Evolutionary conservation across 768 basidiomycete genomes (phyloP), one percentile per base, ranked within the genome.

Genomic region (Lanmaoa rubissima): DNA sequence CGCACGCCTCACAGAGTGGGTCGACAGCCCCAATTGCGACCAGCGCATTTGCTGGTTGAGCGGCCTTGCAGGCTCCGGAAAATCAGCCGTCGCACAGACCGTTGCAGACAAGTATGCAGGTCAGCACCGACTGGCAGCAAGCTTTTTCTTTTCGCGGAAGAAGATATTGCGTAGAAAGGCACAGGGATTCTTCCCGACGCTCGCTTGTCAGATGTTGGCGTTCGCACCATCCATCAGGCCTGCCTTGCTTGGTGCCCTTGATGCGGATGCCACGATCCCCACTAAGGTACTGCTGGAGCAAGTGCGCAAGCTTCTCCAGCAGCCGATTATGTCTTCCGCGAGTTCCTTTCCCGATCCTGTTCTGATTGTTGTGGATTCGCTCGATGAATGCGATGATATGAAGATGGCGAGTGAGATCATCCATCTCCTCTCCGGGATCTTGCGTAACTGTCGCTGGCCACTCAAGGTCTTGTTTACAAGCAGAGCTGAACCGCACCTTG

Each of bases 151-250:
- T 7, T 31, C 28, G 7, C 28, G 28, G 28, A 31, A 31, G 26
- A 63, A 67, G 24, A 55, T 56, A 19, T 55, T 50, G 9, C 63
- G 70, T 26, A 65, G 69, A 21, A 61, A 53, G 24, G 60, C 64
- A 13, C 58, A 57, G 21, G 49, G 54, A 5, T 58, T 76, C 21
- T 65, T 74, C 31, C 57, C 73, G 0, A 72, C 73, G 0, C 61
- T 76, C 35, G 71, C 69, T 5, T 70, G 64, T 46, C 73, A 75
- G 51, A 50, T 74, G n/a, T 54, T 66, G 31, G 52, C 24, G 21
- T 54, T 46, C 7, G 49, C 61, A 2, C 65, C 69, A 2, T 57
- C 49, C 11, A 50, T 69, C 28, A 56, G 48, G 13, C 56, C 51
- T 2, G 54, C 61, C 10, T 45, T 71, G 28, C 48, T 65, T 6